Base-by-base conservation (phyloP, 2,329 filamentous ascomycete genomes). In the Calcarisporium arbuscula region DNA sequence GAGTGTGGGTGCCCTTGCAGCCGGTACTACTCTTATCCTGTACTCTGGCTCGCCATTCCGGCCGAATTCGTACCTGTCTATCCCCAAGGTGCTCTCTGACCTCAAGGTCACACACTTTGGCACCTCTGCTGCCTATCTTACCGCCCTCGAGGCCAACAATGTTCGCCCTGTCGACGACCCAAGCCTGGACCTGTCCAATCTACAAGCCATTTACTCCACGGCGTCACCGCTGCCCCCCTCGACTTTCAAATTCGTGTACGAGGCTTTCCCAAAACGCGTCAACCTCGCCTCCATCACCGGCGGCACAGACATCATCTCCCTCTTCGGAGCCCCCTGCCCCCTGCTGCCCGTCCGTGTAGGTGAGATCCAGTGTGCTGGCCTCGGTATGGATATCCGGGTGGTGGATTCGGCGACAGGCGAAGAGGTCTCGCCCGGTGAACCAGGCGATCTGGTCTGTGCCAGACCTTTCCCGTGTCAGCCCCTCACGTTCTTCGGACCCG, bases 241-340 rank as follows among this genome's bases (percentile, higher is more conserved):
- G 2, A 96, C 92, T 2, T 96, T 95, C 60, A 70, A 77, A 38
- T 96, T 94, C 52, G 80, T 95, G 34, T 95, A 96, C 63, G 65
- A 74, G 18, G 82, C 83, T 2, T 94, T 96, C 52, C 87, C 88
- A 3, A 52, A 73, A 0, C 67, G 74, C n/a, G 70, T 96, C 45
- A 90, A 95, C 58, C 76, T 96, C 7, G 87, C 81, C 31, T 94
- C 85, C 37, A 96, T 98, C 52, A 96, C 90, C 0, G 92, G 92
- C 23, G 92, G 90, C 32, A 96, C 90, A 4, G 92, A 98, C 56
- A 96, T 96, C 49, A 86, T 96, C 45, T 95, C 89, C 1, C 76
- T 96, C 21, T 98, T 96, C 51, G 90, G 89, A 28, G 82, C 86
- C 0, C 85, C 88, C 1, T 90, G 82, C 36, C 82, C 83, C 0